Evolutionary conservation across 306 rosid species (phyloP).

Genomic region (Fagus crenata): DNA sequence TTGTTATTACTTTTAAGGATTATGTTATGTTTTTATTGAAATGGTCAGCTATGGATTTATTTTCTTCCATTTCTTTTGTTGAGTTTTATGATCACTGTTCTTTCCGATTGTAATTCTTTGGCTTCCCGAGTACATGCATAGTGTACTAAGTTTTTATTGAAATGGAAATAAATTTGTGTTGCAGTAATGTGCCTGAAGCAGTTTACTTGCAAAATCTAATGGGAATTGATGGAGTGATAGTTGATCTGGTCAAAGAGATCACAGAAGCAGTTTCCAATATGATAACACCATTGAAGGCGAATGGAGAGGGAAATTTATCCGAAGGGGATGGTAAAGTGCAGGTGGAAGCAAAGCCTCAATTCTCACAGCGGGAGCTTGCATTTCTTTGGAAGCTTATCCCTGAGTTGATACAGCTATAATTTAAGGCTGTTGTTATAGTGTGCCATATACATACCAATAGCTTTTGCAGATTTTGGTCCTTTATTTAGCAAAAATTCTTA

Average conservation of each 20-base stretch:
- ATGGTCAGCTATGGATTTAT: no score
- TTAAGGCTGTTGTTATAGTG: neutral
- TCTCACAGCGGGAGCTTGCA: slow-evolving; percentile 72
- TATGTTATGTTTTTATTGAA: no score
- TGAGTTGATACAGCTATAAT: slow-evolving; percentile 54
- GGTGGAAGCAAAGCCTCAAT: slow-evolving; percentile 59
- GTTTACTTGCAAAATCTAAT: slow-evolving; percentile 86
- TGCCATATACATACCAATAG: neutral
- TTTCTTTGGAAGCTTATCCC: slow-evolving; percentile 84
- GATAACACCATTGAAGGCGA: slow-evolving; percentile 45
- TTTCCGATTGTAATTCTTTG: no score
- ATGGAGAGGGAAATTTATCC: slow-evolving; percentile 38
- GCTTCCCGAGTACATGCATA: no score
- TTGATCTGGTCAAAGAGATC: slow-evolving; percentile 79
- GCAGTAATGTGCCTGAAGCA: slow-evolving; percentile 87
- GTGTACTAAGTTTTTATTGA: neutral
- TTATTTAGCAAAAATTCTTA: neutral
- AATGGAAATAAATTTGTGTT: neutral
- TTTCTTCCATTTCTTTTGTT: no score
- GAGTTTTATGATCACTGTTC: no score
- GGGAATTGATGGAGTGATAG: slow-evolving; percentile 92
- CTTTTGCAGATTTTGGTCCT: neutral
- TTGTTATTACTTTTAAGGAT: no score
- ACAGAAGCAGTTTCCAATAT: slow-evolving; percentile 61
- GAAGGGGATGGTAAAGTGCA: slow-evolving; percentile 40